Conservation (phyloP, 2,329 filamentous ascomycete species). For the Uncinocarpus reesii region DNA sequence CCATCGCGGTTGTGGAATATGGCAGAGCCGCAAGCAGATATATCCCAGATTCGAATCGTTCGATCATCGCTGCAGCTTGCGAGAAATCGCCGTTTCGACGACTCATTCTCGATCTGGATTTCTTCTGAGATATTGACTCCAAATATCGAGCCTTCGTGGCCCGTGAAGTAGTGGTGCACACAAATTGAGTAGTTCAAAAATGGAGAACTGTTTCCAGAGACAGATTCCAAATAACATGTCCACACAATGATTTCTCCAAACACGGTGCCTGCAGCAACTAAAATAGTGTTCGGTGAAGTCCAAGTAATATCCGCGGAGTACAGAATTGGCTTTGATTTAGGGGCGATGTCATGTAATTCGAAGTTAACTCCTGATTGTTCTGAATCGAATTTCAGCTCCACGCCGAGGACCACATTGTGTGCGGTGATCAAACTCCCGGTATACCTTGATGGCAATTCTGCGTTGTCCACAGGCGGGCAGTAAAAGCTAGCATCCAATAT, state of each 20-base stretch:
- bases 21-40: constrained; percentile 46
- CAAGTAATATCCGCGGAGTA: constrained; percentile 71
- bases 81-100: constrained; percentile 50
- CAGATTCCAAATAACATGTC: constrained; percentile 48
- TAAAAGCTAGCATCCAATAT: constrained; percentile 58
- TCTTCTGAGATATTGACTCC: constrained; percentile 66
- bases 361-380: constrained; percentile 21
- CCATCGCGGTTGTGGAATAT: constrained; percentile 23
- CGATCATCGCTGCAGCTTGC: constrained; percentile 92
- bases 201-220: constrained; percentile 12
- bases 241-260: constrained; percentile 92
- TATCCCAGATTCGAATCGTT: constrained; percentile 79
- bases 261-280: constrained; percentile 80
- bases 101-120: constrained; percentile 32
- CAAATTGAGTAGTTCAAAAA: constrained; percentile 24
- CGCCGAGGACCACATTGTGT: constrained; percentile 66
- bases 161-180: constrained; percentile 49
- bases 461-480: constrained; percentile 22
- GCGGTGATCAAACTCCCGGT: constrained; percentile 62
- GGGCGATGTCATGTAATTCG: constrained; percentile 35
- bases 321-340: constrained; percentile 62
- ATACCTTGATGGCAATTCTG: constrained; percentile 21
- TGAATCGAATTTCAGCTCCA: constrained; percentile 27
- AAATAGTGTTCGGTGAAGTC: constrained; percentile 47
- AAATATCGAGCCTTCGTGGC: constrained; percentile 89